Base-by-base conservation (phyloP, 805 yeast species). In the Scheffersomyces amazonensis region DNA sequence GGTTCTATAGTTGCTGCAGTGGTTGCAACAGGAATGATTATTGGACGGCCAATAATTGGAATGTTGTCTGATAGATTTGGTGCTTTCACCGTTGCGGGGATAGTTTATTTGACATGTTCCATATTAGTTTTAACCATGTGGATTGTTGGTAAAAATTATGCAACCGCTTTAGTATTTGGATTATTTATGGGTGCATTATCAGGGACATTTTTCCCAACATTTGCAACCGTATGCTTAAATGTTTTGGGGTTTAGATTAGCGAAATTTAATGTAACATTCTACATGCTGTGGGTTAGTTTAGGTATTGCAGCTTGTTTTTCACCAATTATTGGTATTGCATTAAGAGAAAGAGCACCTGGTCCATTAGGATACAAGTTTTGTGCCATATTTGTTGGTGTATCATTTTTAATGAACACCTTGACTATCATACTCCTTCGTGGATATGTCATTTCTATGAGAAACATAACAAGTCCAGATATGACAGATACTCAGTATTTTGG, bases 221-320 rank as follows among this genome's bases (percentile, higher is more conserved):
- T 30, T 77, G 13, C 40, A 77, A 5, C 66, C 57, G 43, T 84
- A 83, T 29, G 55, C 66, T 1, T 38, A 71, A 77, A 78, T 78
- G 83, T 83, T 3, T 62, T 76, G 11, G 61, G 77, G 31, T 79
- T 79, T 75, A 68, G 83, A 0, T 51, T 79, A 24, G 50, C 64
- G 27, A 73, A 69, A 44, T 52, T 76, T 40, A 71, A 71, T 20
- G 71, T 73, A 16, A 54, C 65, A 0, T 53, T 68, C 30, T 72
- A 76, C 15, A 63, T 75, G 72, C 49, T 71, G 5, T 79, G 82
- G 83, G 49, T 68, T 13, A 57, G 65, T 31, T 50, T 68, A 32
- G 83, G 80, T 6, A 37, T 56, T 0, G 59, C 72, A 30, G 76
- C 76, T 2, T 58, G 73, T 10, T 69, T 66, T 1, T 67, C 82